These are phyloP conservation scores for Metschnikowia anglica DNA, from an alignment of 805 yeast species.

Conservation along the genomic window DNA sequence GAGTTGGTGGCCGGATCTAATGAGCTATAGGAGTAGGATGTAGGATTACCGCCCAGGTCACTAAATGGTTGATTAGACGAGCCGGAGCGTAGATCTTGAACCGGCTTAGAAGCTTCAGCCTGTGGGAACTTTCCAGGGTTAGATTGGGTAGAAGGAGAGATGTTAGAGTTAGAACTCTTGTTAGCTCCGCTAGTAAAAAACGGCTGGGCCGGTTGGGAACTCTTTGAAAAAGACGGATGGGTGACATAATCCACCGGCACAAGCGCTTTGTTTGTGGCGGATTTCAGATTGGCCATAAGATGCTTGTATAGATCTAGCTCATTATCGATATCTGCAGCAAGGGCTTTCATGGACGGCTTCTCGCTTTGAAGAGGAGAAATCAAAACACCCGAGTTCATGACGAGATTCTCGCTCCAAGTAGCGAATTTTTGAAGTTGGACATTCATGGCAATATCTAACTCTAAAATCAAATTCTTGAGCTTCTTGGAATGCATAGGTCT, in stretches of 20 bases:
- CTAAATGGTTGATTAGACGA: slow-evolving; percentile 3
- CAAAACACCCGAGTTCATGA: slow-evolving; percentile 81
- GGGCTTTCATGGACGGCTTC: slow-evolving; percentile 67
- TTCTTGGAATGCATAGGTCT: slow-evolving; percentile 76
- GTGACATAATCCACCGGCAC: slow-evolving; percentile 69
- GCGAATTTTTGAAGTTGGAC: slow-evolving; percentile 88
- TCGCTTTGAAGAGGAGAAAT: slow-evolving; percentile 65
- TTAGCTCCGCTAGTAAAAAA: slow-evolving; percentile 23
- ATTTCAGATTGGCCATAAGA: slow-evolving; percentile 48
- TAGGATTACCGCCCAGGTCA: slow-evolving; percentile 8
- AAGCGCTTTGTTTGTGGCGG: slow-evolving; percentile 43
- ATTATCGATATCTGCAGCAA: slow-evolving; percentile 77
- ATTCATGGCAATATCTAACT: slow-evolving; percentile 85
- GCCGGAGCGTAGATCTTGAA: neutral
- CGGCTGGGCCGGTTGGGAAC: slow-evolving; percentile 32
- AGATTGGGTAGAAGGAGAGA: neutral
- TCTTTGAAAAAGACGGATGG: slow-evolving; percentile 60
- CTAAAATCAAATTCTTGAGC: slow-evolving; percentile 74
- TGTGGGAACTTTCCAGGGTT: neutral
- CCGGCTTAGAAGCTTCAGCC: slow-evolving; percentile 4
- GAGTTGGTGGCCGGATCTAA: slow-evolving; percentile 37
- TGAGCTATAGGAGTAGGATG: slow-evolving; percentile 21
- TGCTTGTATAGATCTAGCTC: slow-evolving; percentile 79
- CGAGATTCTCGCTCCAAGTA: slow-evolving; percentile 78
- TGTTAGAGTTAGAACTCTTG: slow-evolving; percentile 4